Base-by-base conservation (phyloP, 805 yeast genomes). In the Metschnikowia lochheadii region DNA sequence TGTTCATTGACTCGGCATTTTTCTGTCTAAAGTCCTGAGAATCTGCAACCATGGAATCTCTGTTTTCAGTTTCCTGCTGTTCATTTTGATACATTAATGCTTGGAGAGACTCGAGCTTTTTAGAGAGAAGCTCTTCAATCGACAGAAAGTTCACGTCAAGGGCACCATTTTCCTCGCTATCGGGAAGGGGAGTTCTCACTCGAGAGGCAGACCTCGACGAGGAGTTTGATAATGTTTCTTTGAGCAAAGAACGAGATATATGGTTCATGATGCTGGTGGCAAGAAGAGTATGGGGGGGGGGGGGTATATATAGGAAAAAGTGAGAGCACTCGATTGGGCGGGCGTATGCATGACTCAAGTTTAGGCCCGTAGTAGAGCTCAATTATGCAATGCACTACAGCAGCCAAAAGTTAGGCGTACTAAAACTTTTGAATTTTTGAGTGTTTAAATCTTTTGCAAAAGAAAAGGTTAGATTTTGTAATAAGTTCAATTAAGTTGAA, bases 161-260 rank as follows among this genome's bases (percentile, higher is more conserved):
- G 8, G 62, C 51, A 5, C 72, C 73, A 50, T 69, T 71, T 45
- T 67, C 72, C 56, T 70, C 75, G 26, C 51, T 42, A 62, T 62
- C 57, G 44, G 62, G 57, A 60, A 56, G 52, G 42, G 76, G 76
- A 7, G 76, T 70, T 46, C 73, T 56, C 14, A 66, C 65, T 14
- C 72, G 56, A 4, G 74, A 69, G 1, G 50, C 59, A 1, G 70
- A 63, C 17, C 74, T 49, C 6, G 73, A 67, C 2, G 71, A 63
- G 0, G 69, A 54, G 37, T 55, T 59, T 11, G 74, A 70, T 20
- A 51, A 46, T 6, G 54, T 40, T 36, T 57, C 60, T 26, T 48
- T 49, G 29, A 54, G 54, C 29, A 57, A 50, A 10, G 56, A 34
- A n/a, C 59, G 46, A 11, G 46, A 33, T 10, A 33, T 43, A 23